Evolutionary conservation across 148 eudicot species (phyloP).

Genomic region (Selenicereus undatus): DNA sequence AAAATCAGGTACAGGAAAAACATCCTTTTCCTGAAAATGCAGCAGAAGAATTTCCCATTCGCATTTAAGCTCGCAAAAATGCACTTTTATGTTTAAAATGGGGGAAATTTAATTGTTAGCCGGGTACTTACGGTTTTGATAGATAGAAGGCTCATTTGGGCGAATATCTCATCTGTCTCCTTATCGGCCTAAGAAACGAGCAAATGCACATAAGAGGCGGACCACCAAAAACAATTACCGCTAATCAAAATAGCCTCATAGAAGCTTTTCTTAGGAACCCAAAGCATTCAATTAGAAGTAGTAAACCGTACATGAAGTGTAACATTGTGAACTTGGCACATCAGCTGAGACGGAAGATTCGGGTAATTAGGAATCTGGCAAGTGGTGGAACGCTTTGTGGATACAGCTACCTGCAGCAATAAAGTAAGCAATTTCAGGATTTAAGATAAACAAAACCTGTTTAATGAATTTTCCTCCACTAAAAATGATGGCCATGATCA

Average conservation of each 20-base stretch:
- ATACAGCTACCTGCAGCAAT: conserved; percentile 67
- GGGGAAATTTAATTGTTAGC: not conserved
- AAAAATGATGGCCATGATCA: no score
- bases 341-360: conserved; percentile 77
- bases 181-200: conserved; percentile 65
- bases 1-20: conserved; percentile 68
- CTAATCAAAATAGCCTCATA: not conserved
- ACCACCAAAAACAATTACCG: not conserved
- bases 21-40: conserved; percentile 68
- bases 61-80: not conserved
- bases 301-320: conserved; percentile 64
- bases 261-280: not conserved
- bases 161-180: conserved; percentile 93
- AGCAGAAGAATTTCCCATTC: not conserved
- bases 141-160: conserved; percentile 98
- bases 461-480: no score
- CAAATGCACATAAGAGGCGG: not conserved
- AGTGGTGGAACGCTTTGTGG: conserved; percentile 75
- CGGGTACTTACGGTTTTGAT: conserved; percentile 61
- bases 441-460: not conserved
- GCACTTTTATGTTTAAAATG: not conserved
- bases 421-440: not conserved
- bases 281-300: not conserved
- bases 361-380: conserved; percentile 92
- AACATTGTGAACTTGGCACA: conserved; percentile 88